phyloP scores from a whole-genome alignment of 1,284 basidiomycete genomes.

The Tilletia horrida region DNA sequence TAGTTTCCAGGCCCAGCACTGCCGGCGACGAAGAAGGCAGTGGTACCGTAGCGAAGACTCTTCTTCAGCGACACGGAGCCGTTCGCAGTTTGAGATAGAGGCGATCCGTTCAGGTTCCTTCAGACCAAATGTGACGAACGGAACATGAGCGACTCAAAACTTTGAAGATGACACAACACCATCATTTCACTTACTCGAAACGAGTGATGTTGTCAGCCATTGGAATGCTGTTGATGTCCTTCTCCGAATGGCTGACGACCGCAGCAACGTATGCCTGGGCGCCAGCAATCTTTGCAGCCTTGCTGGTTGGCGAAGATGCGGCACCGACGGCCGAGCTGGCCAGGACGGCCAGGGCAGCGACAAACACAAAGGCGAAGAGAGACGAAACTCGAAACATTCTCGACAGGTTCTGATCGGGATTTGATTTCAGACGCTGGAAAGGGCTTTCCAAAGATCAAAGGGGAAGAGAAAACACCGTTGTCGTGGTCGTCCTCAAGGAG shows the following conservation, averaged over 20 bases:
- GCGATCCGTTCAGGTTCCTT: background rate
- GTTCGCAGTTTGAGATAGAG: background rate
- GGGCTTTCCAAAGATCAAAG: too few species aligned
- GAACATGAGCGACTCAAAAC: background rate
- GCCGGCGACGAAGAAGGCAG: slow-evolving; percentile 17
- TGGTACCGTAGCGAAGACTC: slow-evolving; percentile 1
- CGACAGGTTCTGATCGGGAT: too few species aligned
- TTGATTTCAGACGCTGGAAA: too few species aligned
- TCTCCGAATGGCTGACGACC: background rate
- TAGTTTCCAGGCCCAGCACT: background rate
- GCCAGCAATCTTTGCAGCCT: slow-evolving; percentile 1
- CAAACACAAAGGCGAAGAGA: too few species aligned
- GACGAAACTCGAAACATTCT: too few species aligned
- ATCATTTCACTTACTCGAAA: slow-evolving; percentile 10
- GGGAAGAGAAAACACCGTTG: too few species aligned
- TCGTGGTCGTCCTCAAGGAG: too few species aligned
- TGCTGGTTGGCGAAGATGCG: background rate
- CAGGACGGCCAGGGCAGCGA: too few species aligned
- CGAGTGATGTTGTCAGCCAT: slow-evolving; percentile 3
- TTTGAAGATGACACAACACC: background rate
- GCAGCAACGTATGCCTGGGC: slow-evolving; percentile 9
- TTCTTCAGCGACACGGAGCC: background rate
- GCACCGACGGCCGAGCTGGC: too few species aligned
- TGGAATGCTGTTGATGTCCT: slow-evolving; percentile 11
- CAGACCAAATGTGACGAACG: background rate